Conservation (phyloP, 2,329 filamentous ascomycete species). For the Setomelanomma holmii region DNA sequence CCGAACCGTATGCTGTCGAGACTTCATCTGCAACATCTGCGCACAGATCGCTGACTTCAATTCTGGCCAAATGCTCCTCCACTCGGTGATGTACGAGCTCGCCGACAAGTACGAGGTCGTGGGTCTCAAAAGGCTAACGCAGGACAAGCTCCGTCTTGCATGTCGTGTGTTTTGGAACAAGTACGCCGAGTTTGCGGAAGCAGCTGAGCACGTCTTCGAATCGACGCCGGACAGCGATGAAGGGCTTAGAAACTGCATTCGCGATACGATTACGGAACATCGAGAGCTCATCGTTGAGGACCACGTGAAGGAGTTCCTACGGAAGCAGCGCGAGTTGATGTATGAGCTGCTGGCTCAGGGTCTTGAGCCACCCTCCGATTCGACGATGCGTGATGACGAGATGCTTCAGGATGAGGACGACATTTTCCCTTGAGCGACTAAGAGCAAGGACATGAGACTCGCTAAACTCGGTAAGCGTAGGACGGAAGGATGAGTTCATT, state of each 20-base stretch:
- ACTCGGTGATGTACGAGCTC: conserved; percentile 19
- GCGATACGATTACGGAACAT: background rate
- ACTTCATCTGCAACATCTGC: background rate
- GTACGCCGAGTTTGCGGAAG: background rate
- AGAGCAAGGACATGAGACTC: no score
- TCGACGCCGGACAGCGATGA: background rate
- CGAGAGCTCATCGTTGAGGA: background rate
- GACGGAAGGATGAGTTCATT: no score
- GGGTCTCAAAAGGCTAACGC: background rate
- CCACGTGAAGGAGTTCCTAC: background rate
- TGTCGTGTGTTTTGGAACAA: background rate
- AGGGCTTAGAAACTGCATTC: background rate
- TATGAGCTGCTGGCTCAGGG: background rate
- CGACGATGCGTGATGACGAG: no score
- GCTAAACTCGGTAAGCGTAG: no score
- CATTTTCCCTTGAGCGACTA: no score
- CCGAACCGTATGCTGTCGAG: background rate
- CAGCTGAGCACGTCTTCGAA: background rate
- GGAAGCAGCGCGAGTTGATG: background rate
- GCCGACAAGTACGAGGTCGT: conserved; percentile 13
- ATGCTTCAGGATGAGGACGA: no score
- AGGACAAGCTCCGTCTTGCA: background rate
- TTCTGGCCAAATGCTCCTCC: background rate
- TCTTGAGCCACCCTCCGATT: no score
- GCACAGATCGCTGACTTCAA: background rate